These are phyloP conservation scores for Globisporangium splendens DNA, from an alignment of 352 stramenopile genomes.

Conservation along the genomic window DNA sequence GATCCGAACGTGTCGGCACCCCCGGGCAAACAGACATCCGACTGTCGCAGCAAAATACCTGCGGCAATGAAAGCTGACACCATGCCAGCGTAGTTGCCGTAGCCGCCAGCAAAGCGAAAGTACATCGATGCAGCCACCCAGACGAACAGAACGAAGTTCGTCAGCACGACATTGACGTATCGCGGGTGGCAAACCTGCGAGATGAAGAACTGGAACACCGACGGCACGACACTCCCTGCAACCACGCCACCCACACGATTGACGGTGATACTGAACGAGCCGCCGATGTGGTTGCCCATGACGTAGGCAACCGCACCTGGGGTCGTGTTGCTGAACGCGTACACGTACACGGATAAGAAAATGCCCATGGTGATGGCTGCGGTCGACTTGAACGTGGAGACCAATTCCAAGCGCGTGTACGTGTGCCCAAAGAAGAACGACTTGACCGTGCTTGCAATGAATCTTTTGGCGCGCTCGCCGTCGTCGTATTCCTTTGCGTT, in stretches of 20 bases:
- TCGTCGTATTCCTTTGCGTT: conserved; percentile 35
- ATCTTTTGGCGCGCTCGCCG: conserved; percentile 17
- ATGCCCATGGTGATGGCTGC: conserved; percentile 31
- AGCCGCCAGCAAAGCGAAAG: conserved; percentile 53
- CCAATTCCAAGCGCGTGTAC: conserved; percentile 26
- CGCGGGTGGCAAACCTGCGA: conserved; percentile 25
- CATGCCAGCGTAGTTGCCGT: conserved; percentile 50
- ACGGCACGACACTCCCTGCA: conserved; percentile 42
- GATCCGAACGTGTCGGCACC: conserved; percentile 32
- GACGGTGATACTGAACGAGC: conserved; percentile 49
- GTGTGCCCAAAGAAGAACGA: conserved; percentile 27
- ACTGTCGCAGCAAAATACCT: conserved; percentile 56
- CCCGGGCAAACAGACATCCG: conserved; percentile 48
- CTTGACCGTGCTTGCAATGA: conserved; percentile 16
- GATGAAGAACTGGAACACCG: conserved; percentile 53
- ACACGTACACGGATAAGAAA: conserved; percentile 41
- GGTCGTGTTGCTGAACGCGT: conserved; percentile 36
- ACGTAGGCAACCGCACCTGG: conserved; percentile 39
- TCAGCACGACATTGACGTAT: conserved; percentile 32
- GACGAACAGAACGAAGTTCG: conserved; percentile 41
- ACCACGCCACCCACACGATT: conserved; percentile 48
- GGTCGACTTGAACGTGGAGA: conserved; percentile 33
- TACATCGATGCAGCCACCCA: conserved; percentile 67
- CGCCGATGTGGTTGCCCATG: conserved; percentile 55
- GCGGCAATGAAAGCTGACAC: conserved; percentile 69